Base-by-base conservation (phyloP, 1,139 yeast species). In the Nakaseomyces delphensis region DNA sequence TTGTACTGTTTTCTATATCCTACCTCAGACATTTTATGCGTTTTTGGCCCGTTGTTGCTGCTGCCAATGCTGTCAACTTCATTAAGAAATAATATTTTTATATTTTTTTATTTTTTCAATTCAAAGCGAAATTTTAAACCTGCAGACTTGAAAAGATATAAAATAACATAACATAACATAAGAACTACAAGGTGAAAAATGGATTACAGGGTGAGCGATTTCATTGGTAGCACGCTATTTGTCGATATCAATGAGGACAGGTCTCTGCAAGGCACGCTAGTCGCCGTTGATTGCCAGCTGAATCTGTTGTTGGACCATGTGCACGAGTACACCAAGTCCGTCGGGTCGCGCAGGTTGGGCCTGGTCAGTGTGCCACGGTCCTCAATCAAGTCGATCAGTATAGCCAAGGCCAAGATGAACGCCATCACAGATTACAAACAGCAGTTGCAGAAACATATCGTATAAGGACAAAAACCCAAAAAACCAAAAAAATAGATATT, bases 321-420 rank as follows among this genome's bases (percentile, higher is more conserved):
- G 38, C 49, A 45, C 29, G 63, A 60, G 42, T 44, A 39, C 16
- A 39, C 45, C 21, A 31, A 40, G 20, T 19, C 38, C 13, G 43
- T 40, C 2, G 39, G 39, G 16, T 24, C 42, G 36, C 43, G 56
- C 19, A 41, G 43, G 23, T 46, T 60, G 42, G 64, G 64, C 2
- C 43, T 60, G 8, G 62, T 60, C 6, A 59, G 63, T 46, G 59
- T 60, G 1, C 64, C 64, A 3, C 45, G 48, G 25, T 38, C 38
- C 6, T 44, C 62, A 13, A 55, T 59, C 7, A 36, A 41, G 8
- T 45, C 54, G 2, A 48, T 59, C 6, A 45, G 46, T 39, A 43
- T 58, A 7, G 37, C 45, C 2, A 38, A 47, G 11, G 30, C 36
- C 1, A 43, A 43, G 24, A 20, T 53, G 38, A 41, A 44, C 19